Evolutionary conservation across 257 asterid genomes (phyloP).

Genomic region (Ilex asprella): DNA sequence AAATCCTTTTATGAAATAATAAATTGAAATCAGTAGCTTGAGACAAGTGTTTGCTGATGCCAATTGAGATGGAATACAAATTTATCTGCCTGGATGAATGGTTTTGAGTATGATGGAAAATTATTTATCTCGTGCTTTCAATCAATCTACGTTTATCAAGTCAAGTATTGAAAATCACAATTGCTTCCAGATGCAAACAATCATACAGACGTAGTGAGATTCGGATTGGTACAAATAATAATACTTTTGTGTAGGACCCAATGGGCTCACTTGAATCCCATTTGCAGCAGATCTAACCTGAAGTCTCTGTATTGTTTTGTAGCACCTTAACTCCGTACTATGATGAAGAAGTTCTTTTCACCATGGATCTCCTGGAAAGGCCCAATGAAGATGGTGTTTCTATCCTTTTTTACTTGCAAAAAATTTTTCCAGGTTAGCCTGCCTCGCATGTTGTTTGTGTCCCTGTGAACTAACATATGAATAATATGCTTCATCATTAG

Average conservation of each 20-base stretch:
- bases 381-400: conserved; percentile 98
- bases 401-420: conserved; percentile 81
- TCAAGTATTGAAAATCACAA: too few species aligned
- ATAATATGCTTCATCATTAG: neutral
- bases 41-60: too few species aligned
- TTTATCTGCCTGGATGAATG: too few species aligned
- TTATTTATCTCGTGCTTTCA: too few species aligned
- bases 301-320: conserved; percentile 17
- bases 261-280: too few species aligned
- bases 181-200: too few species aligned
- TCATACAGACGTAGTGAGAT: neutral
- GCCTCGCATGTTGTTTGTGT: conserved; percentile 11
- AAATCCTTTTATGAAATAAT: too few species aligned
- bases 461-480: neutral
- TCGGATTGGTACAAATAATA: too few species aligned
- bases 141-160: too few species aligned
- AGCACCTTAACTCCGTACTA: conserved; percentile 90
- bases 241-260: neutral
- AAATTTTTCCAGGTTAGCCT: conserved; percentile 78
- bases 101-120: too few species aligned
- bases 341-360: conserved; percentile 84
- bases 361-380: conserved; percentile 58
- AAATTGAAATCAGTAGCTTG: too few species aligned
- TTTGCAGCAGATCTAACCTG: neutral
- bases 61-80: too few species aligned